phyloP scores from a whole-genome alignment of 352 stramenopile genomes.

The Phytophthora pinifolia region DNA sequence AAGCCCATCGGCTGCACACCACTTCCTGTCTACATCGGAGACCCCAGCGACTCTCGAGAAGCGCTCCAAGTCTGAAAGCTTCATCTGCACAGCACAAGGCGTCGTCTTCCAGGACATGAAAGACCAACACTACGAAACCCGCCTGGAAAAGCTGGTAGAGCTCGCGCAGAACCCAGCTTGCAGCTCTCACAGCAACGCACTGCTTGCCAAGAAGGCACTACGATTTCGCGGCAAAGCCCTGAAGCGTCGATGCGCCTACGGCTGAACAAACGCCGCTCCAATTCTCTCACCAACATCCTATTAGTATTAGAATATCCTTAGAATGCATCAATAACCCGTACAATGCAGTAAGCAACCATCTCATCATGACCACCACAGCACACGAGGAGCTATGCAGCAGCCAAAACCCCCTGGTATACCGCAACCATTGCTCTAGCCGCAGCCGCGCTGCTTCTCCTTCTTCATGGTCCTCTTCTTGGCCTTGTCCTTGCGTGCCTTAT shows the following conservation, averaged over 20 bases:
- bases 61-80: constrained; percentile 25
- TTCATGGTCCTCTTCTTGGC: constrained; percentile 74
- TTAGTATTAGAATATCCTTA: constrained; percentile 10
- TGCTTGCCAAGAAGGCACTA: constrained; percentile 34
- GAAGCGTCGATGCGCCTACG: constrained; percentile 14
- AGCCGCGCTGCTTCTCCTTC: constrained; percentile 69
- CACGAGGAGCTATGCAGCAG: background rate
- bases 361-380: no score
- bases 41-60: background rate
- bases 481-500: constrained; percentile 71
- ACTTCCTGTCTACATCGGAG: background rate
- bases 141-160: constrained; percentile 17
- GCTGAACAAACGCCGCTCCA: constrained; percentile 2
- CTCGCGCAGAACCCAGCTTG: constrained; percentile 11
- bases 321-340: constrained; percentile 11
- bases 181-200: constrained; percentile 23
- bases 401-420: background rate
- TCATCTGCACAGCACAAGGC: constrained; percentile 32
- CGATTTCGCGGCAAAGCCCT: constrained; percentile 25
- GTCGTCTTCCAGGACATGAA: constrained; percentile 23
- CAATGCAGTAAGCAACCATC: constrained; percentile 9
- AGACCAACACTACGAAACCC: constrained; percentile 13
- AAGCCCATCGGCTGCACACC: background rate
- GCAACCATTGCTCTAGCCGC: constrained; percentile 50
- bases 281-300: background rate